Evolutionary conservation across 2,329 filamentous ascomycete species (phyloP), one percentile per base, ranked within the genome.

Genomic region (Neurospora crassa): DNA sequence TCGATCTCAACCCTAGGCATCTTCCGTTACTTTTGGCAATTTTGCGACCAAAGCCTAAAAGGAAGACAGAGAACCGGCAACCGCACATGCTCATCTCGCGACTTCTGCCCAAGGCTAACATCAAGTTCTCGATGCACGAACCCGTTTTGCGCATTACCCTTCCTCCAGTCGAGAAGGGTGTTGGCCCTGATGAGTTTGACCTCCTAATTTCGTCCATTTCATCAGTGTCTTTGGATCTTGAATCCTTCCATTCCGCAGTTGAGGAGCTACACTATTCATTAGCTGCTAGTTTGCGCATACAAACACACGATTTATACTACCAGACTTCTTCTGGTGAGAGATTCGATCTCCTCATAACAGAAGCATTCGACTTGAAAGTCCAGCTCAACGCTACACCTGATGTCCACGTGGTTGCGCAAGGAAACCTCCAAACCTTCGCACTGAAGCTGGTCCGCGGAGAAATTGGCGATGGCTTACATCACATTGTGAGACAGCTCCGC

Each of bases 41-140:
- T 74, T 83, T 94, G 63, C 90, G 90, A 75, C 85, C 85, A 8
- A 87, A 84, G 71, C 82, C 82, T 8, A 83, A 79, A 69, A 82
- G 78, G 75, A 78, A 80, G 20, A 81, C 82, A n/a, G 73, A 72
- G 12, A 80, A 79, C 67, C 81, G 85, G 72, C 84, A 84, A 75
- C 85, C 84, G 53, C 87, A 94, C 75, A 86, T 89, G 70, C 83
- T 99, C 42, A 91, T 99, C 40, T 97, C 95, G 16, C 89, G 93
- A n/a, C 86, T 98, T 3, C 84, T 99, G 10, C 96, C 96, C 1
- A 98, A 98, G 82, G 92, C 95, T 0, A 97, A 88, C 77, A 91
- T 98, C 80, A 99, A 98, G 78, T 90, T 98, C 53, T 97, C 96
- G 0, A 92, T 99, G 81, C 96, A 99, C 78, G 96, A 99, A 79